A percentile compares a stretch with the other conserved stretches of the same genome.
Conservation (phyloP, 257 asterid genomes). For the Solanum tacnaense region DNA sequence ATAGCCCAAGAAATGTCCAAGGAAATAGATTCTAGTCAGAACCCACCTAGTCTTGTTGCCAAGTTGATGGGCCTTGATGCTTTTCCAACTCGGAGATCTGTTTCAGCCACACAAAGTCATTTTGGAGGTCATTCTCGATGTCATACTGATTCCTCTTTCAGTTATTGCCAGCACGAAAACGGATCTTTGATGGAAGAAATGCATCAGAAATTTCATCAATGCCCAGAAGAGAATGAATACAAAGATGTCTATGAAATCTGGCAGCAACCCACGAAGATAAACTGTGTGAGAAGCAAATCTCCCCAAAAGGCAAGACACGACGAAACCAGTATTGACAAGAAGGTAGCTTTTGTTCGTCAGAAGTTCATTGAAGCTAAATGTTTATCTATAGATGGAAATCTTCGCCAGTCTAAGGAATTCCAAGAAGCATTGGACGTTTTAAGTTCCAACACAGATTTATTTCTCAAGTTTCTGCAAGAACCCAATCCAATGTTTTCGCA, state of each 20-base stretch:
- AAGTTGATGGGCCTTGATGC: constrained; percentile 97
- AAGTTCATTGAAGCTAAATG: constrained; percentile 85
- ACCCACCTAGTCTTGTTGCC: constrained; percentile 81
- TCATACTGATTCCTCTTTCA: constrained; percentile 49
- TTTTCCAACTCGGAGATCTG: constrained; percentile 63
- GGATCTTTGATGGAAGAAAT: constrained; percentile 25
- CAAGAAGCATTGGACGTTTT: constrained; percentile 85
- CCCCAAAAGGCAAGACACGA: constrained; percentile 41
- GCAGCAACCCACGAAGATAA: constrained; percentile 36
- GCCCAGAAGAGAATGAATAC: constrained; percentile 38
- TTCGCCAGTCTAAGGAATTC: constrained; percentile 73
- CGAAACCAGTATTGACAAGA: constrained; percentile 37
- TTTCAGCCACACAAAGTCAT: constrained; percentile 35
- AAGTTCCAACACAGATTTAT: constrained; percentile 76
- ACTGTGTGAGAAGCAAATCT: constrained; percentile 19
- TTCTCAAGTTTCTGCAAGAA: constrained; percentile 84
- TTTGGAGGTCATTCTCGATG: constrained; percentile 34
- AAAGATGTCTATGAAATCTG: constrained; percentile 61
- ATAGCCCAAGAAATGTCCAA: constrained; percentile 93
- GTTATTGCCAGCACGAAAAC: constrained; percentile 59
- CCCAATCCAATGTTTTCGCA: constrained; percentile 70
- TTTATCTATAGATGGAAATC: constrained; percentile 67
- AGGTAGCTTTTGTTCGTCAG: constrained; percentile 84
- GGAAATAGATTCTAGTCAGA: constrained; percentile 43
- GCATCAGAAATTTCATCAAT: constrained; percentile 19